phyloP scores from a whole-genome alignment of 2,329 filamentous ascomycete species.

The Aspergillus nomiae region DNA sequence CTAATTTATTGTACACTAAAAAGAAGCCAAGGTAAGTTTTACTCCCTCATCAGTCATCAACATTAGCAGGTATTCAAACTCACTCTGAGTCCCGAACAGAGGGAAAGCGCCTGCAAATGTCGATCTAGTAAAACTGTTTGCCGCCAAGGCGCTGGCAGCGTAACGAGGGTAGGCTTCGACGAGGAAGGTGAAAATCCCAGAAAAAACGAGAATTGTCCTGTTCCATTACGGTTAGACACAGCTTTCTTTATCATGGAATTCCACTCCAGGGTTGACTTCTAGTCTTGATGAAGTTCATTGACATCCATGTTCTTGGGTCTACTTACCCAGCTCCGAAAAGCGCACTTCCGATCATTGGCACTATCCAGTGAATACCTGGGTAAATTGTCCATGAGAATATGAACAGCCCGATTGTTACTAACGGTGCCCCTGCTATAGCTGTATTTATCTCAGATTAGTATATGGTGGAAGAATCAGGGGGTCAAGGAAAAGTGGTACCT shows the following conservation, averaged over 20 bases:
- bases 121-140: slow-evolving; percentile 78
- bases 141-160: slow-evolving; percentile 68
- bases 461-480: not conserved
- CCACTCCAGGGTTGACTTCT: not conserved
- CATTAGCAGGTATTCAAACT: slow-evolving; percentile 16
- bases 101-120: slow-evolving; percentile 80
- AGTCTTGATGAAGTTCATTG: slow-evolving; percentile 11
- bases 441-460: not conserved
- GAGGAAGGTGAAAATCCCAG: slow-evolving; percentile 84
- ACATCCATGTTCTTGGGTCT: not conserved
- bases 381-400: slow-evolving; percentile 88
- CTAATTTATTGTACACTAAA: slow-evolving; percentile 49
- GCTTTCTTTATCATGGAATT: not conserved
- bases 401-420: slow-evolving; percentile 81
- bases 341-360: slow-evolving; percentile 70
- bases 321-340: slow-evolving; percentile 73
- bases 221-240: not conserved
- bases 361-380: slow-evolving; percentile 70
- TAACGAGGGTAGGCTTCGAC: slow-evolving; percentile 60
- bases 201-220: slow-evolving; percentile 76
- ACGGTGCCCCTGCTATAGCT: slow-evolving; percentile 68
- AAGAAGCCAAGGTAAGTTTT: not conserved
- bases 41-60: too few relatives aligned
- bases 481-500: slow-evolving; percentile 34
- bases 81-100: slow-evolving; percentile 66